Percentiles rank a stretch among this genome's conserved stretches.
These are phyloP conservation scores for Pinus albicaulis DNA, from an alignment of 75 land plant genomes.

Conservation along the genomic window DNA sequence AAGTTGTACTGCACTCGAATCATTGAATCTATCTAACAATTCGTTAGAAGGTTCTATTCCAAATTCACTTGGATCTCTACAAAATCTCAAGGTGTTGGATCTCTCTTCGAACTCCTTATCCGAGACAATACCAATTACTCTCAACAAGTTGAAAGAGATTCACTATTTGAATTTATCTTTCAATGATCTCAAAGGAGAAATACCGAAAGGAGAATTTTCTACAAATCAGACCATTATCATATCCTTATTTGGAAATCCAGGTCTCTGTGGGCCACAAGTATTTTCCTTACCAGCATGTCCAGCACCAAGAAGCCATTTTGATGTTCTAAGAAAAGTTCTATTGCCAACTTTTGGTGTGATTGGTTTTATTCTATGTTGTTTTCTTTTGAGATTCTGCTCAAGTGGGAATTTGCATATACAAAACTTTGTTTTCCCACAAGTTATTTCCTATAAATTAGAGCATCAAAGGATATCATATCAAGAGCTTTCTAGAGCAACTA, in stretches of 20 bases:
- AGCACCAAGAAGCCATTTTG: too few relatives aligned
- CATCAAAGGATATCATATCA: slow-evolving; percentile 7
- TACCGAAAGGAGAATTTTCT: slow-evolving; percentile 10
- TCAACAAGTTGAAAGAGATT: slow-evolving; percentile 6
- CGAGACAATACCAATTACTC: slow-evolving; percentile 12
- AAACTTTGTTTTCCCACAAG: background rate
- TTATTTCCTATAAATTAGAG: background rate
- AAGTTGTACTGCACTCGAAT: slow-evolving; percentile 14
- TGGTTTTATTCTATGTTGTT: background rate
- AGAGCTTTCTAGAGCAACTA: slow-evolving; percentile 21
- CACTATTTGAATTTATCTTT: slow-evolving; percentile 28
- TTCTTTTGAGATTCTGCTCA: background rate
- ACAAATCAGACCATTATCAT: slow-evolving; percentile 7
- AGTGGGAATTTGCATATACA: background rate
- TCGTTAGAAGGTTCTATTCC: slow-evolving; percentile 19
- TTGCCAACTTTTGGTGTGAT: background rate
- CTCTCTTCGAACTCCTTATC: slow-evolving; percentile 11
- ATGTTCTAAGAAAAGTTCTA: background rate
- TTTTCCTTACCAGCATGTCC: slow-evolving; percentile 7
- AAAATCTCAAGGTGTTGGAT: too few relatives aligned
- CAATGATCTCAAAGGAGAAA: slow-evolving; percentile 26
- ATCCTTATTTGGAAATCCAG: slow-evolving; percentile 17
- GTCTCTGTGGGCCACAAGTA: slow-evolving; percentile 25
- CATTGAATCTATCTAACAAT: slow-evolving; percentile 31
- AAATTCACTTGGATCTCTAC: slow-evolving; percentile 6